These are phyloP conservation scores for Pythium biforme DNA, from an alignment of 352 stramenopile genomes.

Conservation along the genomic window DNA sequence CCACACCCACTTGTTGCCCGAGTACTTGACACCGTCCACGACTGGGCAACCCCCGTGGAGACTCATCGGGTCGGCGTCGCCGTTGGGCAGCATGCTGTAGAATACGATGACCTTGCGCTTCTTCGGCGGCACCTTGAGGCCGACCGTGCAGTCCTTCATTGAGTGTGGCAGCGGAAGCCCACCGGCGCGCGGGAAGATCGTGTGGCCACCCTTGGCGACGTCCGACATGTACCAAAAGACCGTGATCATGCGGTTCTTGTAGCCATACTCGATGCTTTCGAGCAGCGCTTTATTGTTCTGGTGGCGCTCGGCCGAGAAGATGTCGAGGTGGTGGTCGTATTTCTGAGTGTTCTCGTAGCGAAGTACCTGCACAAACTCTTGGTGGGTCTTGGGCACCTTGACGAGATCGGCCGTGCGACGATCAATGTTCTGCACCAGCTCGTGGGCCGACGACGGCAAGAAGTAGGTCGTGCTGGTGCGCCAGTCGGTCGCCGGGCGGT, in stretches of 20 bases:
- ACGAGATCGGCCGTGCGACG: slow-evolving; percentile 54
- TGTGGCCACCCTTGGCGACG: slow-evolving; percentile 61
- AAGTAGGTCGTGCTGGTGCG: slow-evolving; percentile 78
- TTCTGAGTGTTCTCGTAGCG: slow-evolving; percentile 73
- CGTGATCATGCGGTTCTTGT: slow-evolving; percentile 84
- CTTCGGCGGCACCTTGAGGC: slow-evolving; percentile 55
- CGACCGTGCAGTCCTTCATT: slow-evolving; percentile 61
- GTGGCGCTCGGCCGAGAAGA: slow-evolving; percentile 47
- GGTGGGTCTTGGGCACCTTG: slow-evolving; percentile 55
- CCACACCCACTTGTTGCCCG: slow-evolving; percentile 83
- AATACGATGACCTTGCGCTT: slow-evolving; percentile 80
- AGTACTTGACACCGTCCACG: slow-evolving; percentile 67
- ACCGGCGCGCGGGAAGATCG: slow-evolving; percentile 62
- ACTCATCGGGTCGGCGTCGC: slow-evolving; percentile 55
- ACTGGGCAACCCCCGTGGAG: slow-evolving; percentile 70
- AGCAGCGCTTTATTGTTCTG: slow-evolving; percentile 44
- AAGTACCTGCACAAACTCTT: slow-evolving; percentile 71
- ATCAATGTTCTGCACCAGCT: slow-evolving; percentile 51
- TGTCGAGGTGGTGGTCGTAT: slow-evolving; percentile 74
- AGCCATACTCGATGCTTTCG: slow-evolving; percentile 54
- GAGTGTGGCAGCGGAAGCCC: slow-evolving; percentile 35
- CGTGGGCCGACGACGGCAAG: slow-evolving; percentile 43
- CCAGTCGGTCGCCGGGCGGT: slow-evolving; percentile 60
- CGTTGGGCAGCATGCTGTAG: slow-evolving; percentile 74
- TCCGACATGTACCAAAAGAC: slow-evolving; percentile 88